phyloP scores from a whole-genome alignment of 106 monocot species.

The Dioscorea dumetorum region DNA sequence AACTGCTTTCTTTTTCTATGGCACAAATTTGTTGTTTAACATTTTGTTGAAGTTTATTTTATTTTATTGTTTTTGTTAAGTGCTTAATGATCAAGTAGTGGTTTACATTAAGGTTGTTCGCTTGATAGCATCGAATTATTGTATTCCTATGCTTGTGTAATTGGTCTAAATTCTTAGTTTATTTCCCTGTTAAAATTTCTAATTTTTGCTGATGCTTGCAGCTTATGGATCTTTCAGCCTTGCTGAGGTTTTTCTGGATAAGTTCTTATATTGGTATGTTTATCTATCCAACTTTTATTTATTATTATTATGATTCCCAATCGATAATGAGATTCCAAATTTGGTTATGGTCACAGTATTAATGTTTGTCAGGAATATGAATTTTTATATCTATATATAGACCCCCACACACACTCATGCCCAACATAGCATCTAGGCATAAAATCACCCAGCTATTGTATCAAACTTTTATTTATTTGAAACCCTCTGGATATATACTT shows the following conservation, averaged over 20 bases:
- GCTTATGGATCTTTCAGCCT: conserved; percentile 22
- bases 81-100: background rate
- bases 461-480: background rate
- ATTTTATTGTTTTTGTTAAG: background rate
- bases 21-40: too few species aligned
- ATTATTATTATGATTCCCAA: background rate
- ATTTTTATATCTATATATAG: background rate
- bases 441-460: background rate
- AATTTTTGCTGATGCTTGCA: conserved; percentile 1
- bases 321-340: background rate
- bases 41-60: background rate
- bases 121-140: background rate
- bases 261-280: conserved; percentile 8
- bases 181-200: background rate
- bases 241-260: conserved; percentile 14
- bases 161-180: background rate
- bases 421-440: background rate
- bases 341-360: background rate
- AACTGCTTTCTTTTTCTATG: too few species aligned
- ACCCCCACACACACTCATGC: too few species aligned
- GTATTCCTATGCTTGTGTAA: background rate
- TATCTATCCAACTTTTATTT: background rate
- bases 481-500: too few species aligned
- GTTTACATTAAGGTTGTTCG: background rate
- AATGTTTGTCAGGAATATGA: background rate